Conservation (phyloP, 78 protist genomes). For the Dictyostelium purpureum region DNA sequence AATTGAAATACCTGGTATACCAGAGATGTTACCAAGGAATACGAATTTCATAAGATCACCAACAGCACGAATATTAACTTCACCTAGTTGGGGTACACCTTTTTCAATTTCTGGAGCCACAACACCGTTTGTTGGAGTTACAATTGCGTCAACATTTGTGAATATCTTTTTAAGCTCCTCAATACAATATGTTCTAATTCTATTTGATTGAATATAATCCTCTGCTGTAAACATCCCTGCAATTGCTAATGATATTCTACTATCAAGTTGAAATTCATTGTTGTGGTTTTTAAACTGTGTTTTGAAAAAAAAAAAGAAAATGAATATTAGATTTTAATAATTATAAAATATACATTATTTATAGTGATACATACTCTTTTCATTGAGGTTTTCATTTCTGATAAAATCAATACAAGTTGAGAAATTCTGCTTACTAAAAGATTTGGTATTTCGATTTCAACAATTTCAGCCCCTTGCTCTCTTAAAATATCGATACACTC, state of each 20-base stretch:
- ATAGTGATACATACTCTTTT: constrained; percentile 15
- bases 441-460: constrained; percentile 24
- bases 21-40: constrained; percentile 64
- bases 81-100: constrained; percentile 7
- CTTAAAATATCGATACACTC: constrained; percentile 15
- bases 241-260: constrained; percentile 46
- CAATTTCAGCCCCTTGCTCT: constrained; percentile 64
- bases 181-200: constrained; percentile 37
- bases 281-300: background rate
- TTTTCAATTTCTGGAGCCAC: constrained; percentile 45
- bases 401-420: constrained; percentile 38
- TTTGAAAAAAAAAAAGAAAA: background rate
- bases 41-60: constrained; percentile 64
- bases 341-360: background rate
- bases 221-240: background rate
- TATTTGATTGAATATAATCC: constrained; percentile 43
- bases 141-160: constrained; percentile 37
- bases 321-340: background rate
- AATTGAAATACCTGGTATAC: constrained; percentile 80
- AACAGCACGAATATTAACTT: constrained; percentile 12
- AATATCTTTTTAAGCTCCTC: constrained; percentile 30
- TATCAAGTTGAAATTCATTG: constrained; percentile 36
- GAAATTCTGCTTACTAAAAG: constrained; percentile 33
- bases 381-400: constrained; percentile 77
- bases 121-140: constrained; percentile 55